phyloP scores from a whole-genome alignment of 345 rosid species.

The Eucalyptus microcorys region DNA sequence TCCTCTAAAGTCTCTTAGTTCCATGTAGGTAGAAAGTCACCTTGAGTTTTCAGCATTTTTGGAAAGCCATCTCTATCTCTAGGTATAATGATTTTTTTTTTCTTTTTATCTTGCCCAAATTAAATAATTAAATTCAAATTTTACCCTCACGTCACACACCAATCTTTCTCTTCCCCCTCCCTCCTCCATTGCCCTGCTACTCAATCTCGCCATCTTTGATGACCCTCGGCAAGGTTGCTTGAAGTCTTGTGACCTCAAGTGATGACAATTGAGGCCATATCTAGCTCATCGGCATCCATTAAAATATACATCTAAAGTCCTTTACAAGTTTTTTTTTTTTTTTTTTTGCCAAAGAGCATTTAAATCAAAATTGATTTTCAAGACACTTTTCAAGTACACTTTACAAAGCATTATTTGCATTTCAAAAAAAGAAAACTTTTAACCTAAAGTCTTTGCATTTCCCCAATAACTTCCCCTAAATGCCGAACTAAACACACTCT shows the following conservation, averaged over 20 bases:
- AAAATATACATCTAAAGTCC: too few relatives aligned
- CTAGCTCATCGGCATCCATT: neutral
- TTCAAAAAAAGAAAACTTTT: too few relatives aligned
- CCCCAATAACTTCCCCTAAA: fast-evolving
- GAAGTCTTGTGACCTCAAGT: neutral
- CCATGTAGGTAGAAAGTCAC: neutral
- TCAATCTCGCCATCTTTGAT: fast-evolving
- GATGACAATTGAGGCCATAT: neutral
- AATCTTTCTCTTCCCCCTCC: neutral
- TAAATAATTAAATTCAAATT: too few relatives aligned
- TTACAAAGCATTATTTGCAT: too few relatives aligned
- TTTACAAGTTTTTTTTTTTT: too few relatives aligned
- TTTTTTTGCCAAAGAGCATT: neutral
- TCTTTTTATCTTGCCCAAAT: neutral
- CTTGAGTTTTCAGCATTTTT: neutral
- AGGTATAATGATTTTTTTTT: neutral
- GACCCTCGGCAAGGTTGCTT: neutral
- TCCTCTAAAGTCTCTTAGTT: neutral
- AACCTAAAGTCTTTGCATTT: too few relatives aligned
- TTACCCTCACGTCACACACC: neutral
- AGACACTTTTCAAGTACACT: fast-evolving
- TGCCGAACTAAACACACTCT: neutral
- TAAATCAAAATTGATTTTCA: neutral
- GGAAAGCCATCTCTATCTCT: neutral
- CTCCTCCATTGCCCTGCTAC: neutral